These are phyloP conservation scores for Candida nanaspora DNA, from an alignment of 805 yeast species.

Conservation along the genomic window DNA sequence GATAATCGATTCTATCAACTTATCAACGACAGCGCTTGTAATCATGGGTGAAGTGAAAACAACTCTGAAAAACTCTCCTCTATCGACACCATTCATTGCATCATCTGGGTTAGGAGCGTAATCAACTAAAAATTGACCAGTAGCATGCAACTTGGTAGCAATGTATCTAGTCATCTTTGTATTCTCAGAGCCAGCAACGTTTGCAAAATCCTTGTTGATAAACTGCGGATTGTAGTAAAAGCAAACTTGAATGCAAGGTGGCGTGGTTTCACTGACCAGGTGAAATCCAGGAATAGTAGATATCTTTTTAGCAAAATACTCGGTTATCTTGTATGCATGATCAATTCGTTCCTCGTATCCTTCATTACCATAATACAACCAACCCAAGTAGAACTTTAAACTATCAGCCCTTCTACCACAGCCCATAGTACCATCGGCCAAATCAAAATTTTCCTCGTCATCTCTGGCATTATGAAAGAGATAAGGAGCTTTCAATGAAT, in stretches of 20 bases:
- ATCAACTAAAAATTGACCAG: constrained; percentile 68
- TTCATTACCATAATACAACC: constrained; percentile 69
- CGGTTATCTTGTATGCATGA: constrained; percentile 61
- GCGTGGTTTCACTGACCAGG: constrained; percentile 48
- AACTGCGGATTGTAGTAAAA: constrained; percentile 55
- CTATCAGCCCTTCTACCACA: constrained; percentile 86
- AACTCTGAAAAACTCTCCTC: constrained; percentile 79
- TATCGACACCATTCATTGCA: constrained; percentile 28
- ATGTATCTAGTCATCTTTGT: constrained; percentile 55
- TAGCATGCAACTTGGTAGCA: constrained; percentile 49
- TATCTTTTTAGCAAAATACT: constrained; percentile 49
- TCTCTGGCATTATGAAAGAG: constrained; percentile 56
- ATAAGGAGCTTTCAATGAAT: constrained; percentile 75
- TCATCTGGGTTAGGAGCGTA: constrained; percentile 63
- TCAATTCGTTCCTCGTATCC: constrained; percentile 66
- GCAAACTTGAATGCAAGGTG: constrained; percentile 80
- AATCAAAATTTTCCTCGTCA: constrained; percentile 54
- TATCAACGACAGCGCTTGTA: constrained; percentile 36
- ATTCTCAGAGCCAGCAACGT: constrained; percentile 29
- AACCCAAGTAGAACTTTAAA: constrained; percentile 66
- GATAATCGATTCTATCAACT: constrained; percentile 32
- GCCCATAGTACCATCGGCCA: constrained; percentile 89
- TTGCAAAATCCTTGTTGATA: constrained; percentile 8
- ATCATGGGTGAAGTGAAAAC: constrained; percentile 72
- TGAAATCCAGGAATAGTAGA: constrained; percentile 36